Evolutionary conservation across 169 alveolate species (phyloP), one percentile per base, ranked within the genome.

Genomic region (Cryptosporidium sp.): DNA sequence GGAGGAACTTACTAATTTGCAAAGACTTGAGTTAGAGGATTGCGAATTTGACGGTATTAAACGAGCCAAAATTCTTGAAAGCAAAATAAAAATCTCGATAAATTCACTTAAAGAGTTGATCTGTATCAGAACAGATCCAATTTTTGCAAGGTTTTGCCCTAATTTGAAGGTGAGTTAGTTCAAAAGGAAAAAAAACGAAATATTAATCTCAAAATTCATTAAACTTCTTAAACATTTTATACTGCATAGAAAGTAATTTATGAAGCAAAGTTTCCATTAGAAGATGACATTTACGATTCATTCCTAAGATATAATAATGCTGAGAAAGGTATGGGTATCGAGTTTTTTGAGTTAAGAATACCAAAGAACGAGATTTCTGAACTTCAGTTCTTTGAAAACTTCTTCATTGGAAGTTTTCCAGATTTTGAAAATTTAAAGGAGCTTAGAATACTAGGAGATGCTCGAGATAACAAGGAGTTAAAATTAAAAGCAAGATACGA

Each of bases 161-260:
- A 39, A 65, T 35, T 61, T 80, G 23, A 67, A 80, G 89, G 89
- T 80, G 43, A 80, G 75, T 80, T 23, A 16, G 8, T 21, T 21
- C 31, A 14, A 12, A 7, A 21, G 37, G 16, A 39, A 12, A 16
- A 37, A 31, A 31, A n/a, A 23, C 0, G 12, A 3, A 7, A n/a
- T 33, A 69, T 39, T 69, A 21, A n/a, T 69, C 18, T 18, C 37
- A 16, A 3, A 50, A 31, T 73, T 73, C 0, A 3, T 39, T 73
- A 5, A 33, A 51, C 62, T 39, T 35, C 16, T 33, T 26, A 10
- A n/a, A 33, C 23, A 41, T 43, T n/a, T 18, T 37, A 43, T 21
- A 0, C 1, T 9, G 14, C n/a, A 16, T 70, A 70, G 84, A 45
- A 10, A 16, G 37, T 70, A 21, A 48, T 26, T 35, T 70, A 39